phyloP scores from a whole-genome alignment of 805 yeast genomes.

The Metschnikowia kofuensis region DNA sequence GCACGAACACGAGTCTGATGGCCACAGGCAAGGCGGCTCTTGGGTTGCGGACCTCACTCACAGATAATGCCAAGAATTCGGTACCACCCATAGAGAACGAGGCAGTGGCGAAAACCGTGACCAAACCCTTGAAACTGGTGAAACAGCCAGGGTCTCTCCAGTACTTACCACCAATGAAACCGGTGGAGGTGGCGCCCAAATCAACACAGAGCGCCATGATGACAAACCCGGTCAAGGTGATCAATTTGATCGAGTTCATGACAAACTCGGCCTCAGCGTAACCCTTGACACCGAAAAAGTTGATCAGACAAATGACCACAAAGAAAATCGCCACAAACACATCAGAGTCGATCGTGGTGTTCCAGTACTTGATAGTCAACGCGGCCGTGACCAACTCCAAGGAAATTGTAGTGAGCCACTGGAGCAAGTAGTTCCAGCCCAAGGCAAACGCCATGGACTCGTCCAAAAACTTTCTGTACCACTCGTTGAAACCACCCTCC shows the following conservation, averaged over 20 bases:
- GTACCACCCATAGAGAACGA: slow-evolving; percentile 41
- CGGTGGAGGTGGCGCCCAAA: slow-evolving; percentile 29
- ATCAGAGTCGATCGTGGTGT: slow-evolving; percentile 48
- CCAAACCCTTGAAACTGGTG: slow-evolving; percentile 39
- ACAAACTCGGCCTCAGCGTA: slow-evolving; percentile 45
- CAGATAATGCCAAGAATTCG: slow-evolving; percentile 39
- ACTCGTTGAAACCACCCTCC: slow-evolving; percentile 34
- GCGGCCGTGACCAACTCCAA: slow-evolving; percentile 22
- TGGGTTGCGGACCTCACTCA: slow-evolving; percentile 40
- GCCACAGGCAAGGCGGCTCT: slow-evolving; percentile 39
- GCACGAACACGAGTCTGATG: slow-evolving; percentile 39
- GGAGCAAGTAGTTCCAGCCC: slow-evolving; percentile 38
- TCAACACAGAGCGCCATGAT: slow-evolving; percentile 40
- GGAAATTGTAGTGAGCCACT: slow-evolving; percentile 24
- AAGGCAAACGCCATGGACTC: slow-evolving; percentile 37
- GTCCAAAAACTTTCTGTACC: slow-evolving; percentile 31
- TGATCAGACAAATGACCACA: slow-evolving; percentile 42
- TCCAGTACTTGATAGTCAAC: slow-evolving; percentile 61
- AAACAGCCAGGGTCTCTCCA: slow-evolving; percentile 41
- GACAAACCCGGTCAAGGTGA: slow-evolving; percentile 39
- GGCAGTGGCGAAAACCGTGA: slow-evolving; percentile 38
- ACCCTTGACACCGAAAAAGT: slow-evolving; percentile 46
- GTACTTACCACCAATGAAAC: slow-evolving; percentile 41
- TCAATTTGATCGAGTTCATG: slow-evolving; percentile 35
- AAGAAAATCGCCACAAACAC: slow-evolving; percentile 56